Base-by-base conservation (phyloP, 2,329 filamentous ascomycete species). In the Calonectria multiphialidica region DNA sequence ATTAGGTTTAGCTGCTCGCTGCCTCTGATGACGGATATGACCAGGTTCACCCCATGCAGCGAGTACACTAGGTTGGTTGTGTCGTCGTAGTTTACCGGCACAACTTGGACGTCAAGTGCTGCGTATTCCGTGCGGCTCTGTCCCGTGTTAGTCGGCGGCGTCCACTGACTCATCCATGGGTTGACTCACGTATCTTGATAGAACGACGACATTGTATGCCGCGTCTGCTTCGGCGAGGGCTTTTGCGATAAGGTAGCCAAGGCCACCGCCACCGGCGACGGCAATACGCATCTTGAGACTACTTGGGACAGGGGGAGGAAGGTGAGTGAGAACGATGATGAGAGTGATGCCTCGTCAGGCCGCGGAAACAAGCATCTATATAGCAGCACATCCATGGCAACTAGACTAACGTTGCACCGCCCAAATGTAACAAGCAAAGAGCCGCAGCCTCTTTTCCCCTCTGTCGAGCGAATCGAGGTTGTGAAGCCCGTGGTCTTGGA, bases 11-110 rank as follows among this genome's bases (percentile, higher is more conserved):
- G 86, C 80, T 95, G 93, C 35, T 91, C 86, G 21, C 83, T 84
- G 5, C 92, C 93, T 2, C 89, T 89, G 61, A 95, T 90, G 1
- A 93, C 95, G 1, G 93, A 95, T 68, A 95, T 93, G 77, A 95
- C 90, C 13, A 94, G 88, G 81, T 95, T 92, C 49, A 94, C 89
- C 12, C 94, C 94, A 70, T 89, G 88, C n/a, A 96, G 88, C 10
- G 90, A 88, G 80, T 91, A 94, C 16, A 86, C 86, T 30, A 96
- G 87, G 49, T 88, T 88, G 1, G 88, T 85, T 37, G 87, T 82
- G 73, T 91, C 86, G 74, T 87, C 83, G 81, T 95, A 95, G 84
- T 95, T 87, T n/a, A 95, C 92, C 47, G 90, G 85, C 68, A 91
- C 86, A 57, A 94, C 90, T 81, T 95, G 93, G 76, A 93, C 92